Percentiles rank a stretch among this genome's conserved stretches.
phyloP scores from a whole-genome alignment of 768 basidiomycete species.

The Collybiopsis luxurians region DNA sequence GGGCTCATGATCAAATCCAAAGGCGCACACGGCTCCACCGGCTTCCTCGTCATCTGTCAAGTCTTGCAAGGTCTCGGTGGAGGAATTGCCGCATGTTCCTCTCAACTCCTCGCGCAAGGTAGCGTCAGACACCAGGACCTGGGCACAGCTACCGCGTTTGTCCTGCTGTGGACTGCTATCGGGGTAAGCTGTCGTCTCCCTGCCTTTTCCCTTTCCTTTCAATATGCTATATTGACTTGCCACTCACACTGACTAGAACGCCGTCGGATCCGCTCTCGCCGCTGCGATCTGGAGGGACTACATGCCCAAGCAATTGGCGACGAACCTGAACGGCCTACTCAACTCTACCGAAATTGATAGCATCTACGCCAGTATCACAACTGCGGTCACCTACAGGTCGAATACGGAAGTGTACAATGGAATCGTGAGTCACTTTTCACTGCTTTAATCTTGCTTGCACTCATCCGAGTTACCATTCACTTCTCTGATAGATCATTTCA shows the following conservation, averaged over 20 bases:
- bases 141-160: constrained; percentile 44
- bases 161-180: constrained; percentile 47
- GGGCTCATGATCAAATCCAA: constrained; percentile 49
- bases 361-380: constrained; percentile 42
- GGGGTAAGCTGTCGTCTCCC: constrained; percentile 28
- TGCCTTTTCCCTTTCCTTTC: constrained; percentile 22
- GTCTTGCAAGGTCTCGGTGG: constrained; percentile 55
- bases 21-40: constrained; percentile 33
- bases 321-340: constrained; percentile 36
- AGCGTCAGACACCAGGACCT: constrained; percentile 47
- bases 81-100: constrained; percentile 42
- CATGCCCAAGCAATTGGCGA: constrained; percentile 47
- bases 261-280: constrained; percentile 19
- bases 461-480: not conserved
- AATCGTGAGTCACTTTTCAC: constrained; percentile 24
- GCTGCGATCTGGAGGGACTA: constrained; percentile 43
- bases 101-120: constrained; percentile 45
- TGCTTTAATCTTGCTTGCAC: not conserved
- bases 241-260: too few species aligned
- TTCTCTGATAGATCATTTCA: constrained; percentile 12
- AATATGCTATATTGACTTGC: too few species aligned
- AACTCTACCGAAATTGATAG: constrained; percentile 25
- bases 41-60: constrained; percentile 45
- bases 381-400: constrained; percentile 31
- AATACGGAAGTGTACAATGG: constrained; percentile 42